phyloP scores from a whole-genome alignment of 2,329 filamentous ascomycete species.

The Pseudopyricularia javanii region DNA sequence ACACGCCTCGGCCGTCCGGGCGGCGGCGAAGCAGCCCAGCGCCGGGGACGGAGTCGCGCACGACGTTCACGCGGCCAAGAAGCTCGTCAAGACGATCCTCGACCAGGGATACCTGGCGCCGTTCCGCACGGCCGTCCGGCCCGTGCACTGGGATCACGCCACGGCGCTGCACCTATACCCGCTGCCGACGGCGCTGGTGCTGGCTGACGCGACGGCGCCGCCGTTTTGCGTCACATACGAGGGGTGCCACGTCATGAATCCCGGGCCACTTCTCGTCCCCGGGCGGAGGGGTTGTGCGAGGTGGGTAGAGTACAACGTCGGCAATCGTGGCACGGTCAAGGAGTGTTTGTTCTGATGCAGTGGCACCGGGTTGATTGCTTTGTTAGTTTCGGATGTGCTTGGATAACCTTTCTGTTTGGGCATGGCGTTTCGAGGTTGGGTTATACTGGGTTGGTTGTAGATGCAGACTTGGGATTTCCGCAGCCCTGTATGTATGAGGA shows the following conservation, averaged over 20 bases:
- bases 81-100: constrained; percentile 80
- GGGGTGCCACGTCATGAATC: constrained; percentile 92
- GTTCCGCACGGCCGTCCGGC: constrained; percentile 67
- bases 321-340: constrained; percentile 47
- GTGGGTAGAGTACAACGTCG: constrained; percentile 81
- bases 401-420: background rate
- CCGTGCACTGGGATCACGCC: constrained; percentile 83
- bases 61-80: constrained; percentile 50
- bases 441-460: background rate
- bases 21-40: background rate
- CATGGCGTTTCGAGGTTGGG: background rate
- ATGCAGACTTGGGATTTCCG: no score
- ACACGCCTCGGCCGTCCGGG: constrained; percentile 2
- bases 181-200: constrained; percentile 68
- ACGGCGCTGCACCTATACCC: constrained; percentile 72
- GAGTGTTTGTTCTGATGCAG: constrained; percentile 49
- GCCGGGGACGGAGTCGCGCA: background rate
- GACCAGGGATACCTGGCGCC: constrained; percentile 85
- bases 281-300: constrained; percentile 56
- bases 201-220: constrained; percentile 71
- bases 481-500: background rate
- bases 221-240: constrained; percentile 86
- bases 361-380: no score
- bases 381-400: background rate
- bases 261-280: constrained; percentile 61